A percentile compares a stretch with the other conserved stretches of the same genome.
These are phyloP conservation scores for Pseudocercospora fuligena DNA, from an alignment of 2,329 filamentous ascomycete genomes.

Conservation along the genomic window DNA sequence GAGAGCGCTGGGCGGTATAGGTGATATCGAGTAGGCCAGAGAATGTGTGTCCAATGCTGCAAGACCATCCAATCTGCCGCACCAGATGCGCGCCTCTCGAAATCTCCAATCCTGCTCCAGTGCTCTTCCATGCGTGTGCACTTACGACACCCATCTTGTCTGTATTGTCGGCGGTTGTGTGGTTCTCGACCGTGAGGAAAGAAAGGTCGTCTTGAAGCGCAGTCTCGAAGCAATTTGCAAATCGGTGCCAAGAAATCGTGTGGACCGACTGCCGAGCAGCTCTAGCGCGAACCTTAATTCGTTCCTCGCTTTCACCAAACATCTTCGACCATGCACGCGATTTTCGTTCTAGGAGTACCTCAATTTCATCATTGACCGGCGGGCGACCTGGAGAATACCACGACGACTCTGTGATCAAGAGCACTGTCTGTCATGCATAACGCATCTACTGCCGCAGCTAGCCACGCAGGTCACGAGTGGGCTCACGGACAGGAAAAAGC, in stretches of 20 bases:
- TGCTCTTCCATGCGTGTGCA: background rate
- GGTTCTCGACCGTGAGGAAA: constrained; percentile 23
- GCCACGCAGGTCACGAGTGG: background rate
- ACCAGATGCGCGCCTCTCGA: background rate
- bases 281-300: constrained; percentile 1
- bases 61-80: background rate
- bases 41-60: background rate
- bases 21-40: background rate
- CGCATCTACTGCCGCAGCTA: background rate
- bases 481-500: background rate
- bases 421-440: too few species aligned
- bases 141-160: constrained; percentile 30
- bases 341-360: background rate
- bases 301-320: background rate
- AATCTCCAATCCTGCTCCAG: background rate
- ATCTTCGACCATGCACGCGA: background rate
- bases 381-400: background rate
- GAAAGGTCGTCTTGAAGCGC: constrained; percentile 2
- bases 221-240: background rate
- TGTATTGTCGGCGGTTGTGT: constrained; percentile 23
- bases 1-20: background rate
- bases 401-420: background rate
- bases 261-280: background rate
- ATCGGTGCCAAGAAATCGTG: background rate
- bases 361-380: too few species aligned